Evolutionary conservation across 2,329 filamentous ascomycete genomes (phyloP), one percentile per base, ranked within the genome.

Genomic region (Xylaria sp.): DNA sequence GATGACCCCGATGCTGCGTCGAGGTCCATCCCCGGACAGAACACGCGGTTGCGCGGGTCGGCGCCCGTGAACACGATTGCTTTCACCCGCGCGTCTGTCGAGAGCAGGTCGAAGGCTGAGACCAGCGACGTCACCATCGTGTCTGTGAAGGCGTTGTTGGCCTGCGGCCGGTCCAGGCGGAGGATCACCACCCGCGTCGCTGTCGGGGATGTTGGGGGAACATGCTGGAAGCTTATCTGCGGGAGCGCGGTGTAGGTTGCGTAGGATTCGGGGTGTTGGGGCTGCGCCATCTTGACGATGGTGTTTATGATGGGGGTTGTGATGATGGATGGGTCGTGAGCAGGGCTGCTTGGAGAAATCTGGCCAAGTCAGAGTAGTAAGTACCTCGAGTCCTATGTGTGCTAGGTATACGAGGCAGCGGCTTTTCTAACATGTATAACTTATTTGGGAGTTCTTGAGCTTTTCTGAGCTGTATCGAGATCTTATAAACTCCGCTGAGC

Each of bases 131-230:
- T 73, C 72, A 86, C 85, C 88, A 92, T 92, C 15, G 79, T 81
- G 22, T 83, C 80, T 2, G 89, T 92, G 78, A 92, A 92, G 67
- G 88, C 90, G 84, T 93, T 92, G 79, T 89, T 83, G 66, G 87
- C 87, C 11, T 80, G 77, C 0, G 90, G 90, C 20, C 91, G 87
- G 79, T 90, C 83, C 45, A 92, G 84, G 1, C 86, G 86, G 38
- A 92, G 77, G 68, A 92, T 77, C 56, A 92, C 83, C 58, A 91
- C 83, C 17, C 85, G 84, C 0, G 89, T 91, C 15, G 86, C 84
- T 2, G 83, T 79, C 11, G 84, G 76, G 0, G 89, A 87, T 9
- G 79, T 78, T 2, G 77, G 65, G 0, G 85, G 85, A 69, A 85
- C 79, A 72, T 87, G 85, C 51, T 80, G 81, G 73, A 87, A 75